A percentile compares a stretch with the other conserved stretches of the same genome.
Evolutionary conservation across 1,284 basidiomycete genomes (phyloP).

Genomic region (Tilletia caries): DNA sequence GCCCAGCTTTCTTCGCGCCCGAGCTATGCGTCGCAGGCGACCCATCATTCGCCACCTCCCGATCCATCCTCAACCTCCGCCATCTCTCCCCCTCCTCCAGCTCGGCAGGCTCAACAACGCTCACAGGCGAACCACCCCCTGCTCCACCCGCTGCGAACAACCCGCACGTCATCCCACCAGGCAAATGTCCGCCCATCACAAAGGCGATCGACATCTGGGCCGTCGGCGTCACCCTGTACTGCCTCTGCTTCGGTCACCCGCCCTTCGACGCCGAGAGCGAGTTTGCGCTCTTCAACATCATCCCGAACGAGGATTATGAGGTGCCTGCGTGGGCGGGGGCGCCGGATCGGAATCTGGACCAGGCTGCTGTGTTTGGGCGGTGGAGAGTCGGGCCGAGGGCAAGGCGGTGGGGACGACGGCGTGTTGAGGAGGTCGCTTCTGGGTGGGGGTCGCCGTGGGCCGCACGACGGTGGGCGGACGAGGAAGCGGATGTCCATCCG

Average conservation of each 20-base stretch:
- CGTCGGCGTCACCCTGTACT: constrained; percentile 93
- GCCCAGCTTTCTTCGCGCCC: constrained; percentile 94
- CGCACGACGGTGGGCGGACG: constrained; percentile 29
- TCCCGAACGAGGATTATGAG: constrained; percentile 74
- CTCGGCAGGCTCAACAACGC: background rate
- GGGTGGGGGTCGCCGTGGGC: constrained; percentile 13
- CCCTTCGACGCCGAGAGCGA: constrained; percentile 70
- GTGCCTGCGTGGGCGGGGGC: constrained; percentile 70
- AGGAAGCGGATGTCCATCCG: constrained; percentile 27
- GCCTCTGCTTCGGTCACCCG: constrained; percentile 79
- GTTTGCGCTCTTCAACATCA: constrained; percentile 78
- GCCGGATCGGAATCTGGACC: constrained; percentile 59
- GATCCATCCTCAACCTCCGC: background rate
- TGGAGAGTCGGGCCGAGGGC: background rate
- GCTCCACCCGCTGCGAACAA: background rate
- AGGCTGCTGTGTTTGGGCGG: constrained; percentile 52
- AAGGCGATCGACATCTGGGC: constrained; percentile 99
- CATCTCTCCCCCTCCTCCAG: background rate
- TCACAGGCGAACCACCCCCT: too few species aligned
- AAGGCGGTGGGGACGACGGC: background rate
- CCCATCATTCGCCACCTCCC: constrained; percentile 26
- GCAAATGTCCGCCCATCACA: constrained; percentile 62
- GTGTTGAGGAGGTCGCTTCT: constrained; percentile 1
- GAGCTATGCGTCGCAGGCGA: constrained; percentile 68
- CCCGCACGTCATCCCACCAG: background rate